Evolutionary conservation across 768 basidiomycete species (phyloP).

Genomic region (Roridomyces roridus): DNA sequence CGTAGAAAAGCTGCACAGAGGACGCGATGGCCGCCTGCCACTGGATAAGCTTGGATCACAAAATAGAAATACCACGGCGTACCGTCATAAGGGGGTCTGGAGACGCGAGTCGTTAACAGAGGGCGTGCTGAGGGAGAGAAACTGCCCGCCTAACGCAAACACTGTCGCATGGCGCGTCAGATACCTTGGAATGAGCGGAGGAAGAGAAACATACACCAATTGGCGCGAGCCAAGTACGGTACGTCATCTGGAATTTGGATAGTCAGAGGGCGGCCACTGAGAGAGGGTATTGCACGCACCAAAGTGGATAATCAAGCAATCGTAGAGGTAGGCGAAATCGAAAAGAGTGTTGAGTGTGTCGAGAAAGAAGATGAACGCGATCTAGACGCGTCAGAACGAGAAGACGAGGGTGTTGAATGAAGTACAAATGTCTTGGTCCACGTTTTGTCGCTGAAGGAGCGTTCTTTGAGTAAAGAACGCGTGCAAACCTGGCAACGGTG

Average conservation of each 20-base stretch:
- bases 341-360: slow-evolving; percentile 46
- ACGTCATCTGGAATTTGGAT: slow-evolving; percentile 28
- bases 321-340: slow-evolving; percentile 42
- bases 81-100: slow-evolving; percentile 21
- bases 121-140: not conserved
- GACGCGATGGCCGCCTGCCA: slow-evolving; percentile 23
- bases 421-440: slow-evolving; percentile 36
- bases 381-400: not conserved
- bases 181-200: not conserved
- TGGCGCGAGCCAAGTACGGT: slow-evolving; percentile 27
- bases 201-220: slow-evolving; percentile 28
- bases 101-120: not conserved
- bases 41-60: not conserved
- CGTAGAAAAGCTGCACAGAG: slow-evolving; percentile 23
- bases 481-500: slow-evolving; percentile 10
- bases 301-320: slow-evolving; percentile 41
- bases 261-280: not conserved
- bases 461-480: slow-evolving; percentile 25
- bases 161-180: not conserved
- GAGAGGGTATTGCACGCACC: slow-evolving; percentile 28
- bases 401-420: slow-evolving; percentile 30
- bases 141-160: slow-evolving; percentile 15
- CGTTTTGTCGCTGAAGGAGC: slow-evolving; percentile 14
- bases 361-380: slow-evolving; percentile 33
- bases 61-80: not conserved